Base-by-base conservation (phyloP, 495 filamentous ascomycete species). In the Glarea lozoyensis region DNA sequence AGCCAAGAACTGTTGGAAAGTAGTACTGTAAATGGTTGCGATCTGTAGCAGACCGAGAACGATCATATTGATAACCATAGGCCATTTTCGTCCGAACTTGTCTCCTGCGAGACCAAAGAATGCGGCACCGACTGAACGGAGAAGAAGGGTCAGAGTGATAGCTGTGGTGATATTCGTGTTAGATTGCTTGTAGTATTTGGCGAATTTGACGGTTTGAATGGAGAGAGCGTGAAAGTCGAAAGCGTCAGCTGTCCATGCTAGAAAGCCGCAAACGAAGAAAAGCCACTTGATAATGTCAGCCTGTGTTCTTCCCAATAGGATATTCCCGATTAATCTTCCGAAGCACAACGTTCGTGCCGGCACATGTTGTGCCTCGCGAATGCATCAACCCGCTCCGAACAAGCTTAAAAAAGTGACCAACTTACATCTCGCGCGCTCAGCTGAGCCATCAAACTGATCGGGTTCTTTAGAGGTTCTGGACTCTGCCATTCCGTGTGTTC, bases 201-300 rank as follows among this genome's bases (percentile, higher is more conserved):
- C 70, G 24, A 88, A 66, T 58, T 83, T 81, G 37, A 72, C 68
- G 12, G 78, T 75, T 45, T 84, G 82, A 42, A 87, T 81, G 3
- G 81, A 78, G 4, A 89, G 65, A 2, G 83, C 78, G 55, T 86
- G 79, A 59, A 88, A 88, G 59, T 89, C 84, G 59, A 82, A 84
- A 4, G 79, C 80, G 57, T 85, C 82, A 11, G 78, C 76, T 12
- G 70, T 78, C 35, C 35, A 29, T 29, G 25, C 25, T 29, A 29
- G 25, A 29, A 29, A 29, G 25, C 25, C 25, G 25, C n/a, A n/a
- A n/a, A n/a, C n/a, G n/a, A n/a, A n/a, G n/a, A n/a, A n/a, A n/a
- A n/a, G n/a, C n/a, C n/a, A n/a, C n/a, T n/a, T n/a, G n/a, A n/a
- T n/a, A n/a, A n/a, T n/a, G n/a, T n/a, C n/a, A n/a, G n/a, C n/a